Percentiles rank a stretch among this genome's conserved stretches.
phyloP scores from a whole-genome alignment of 1,139 yeast genomes.

The Yamadazyma trypodendri region DNA sequence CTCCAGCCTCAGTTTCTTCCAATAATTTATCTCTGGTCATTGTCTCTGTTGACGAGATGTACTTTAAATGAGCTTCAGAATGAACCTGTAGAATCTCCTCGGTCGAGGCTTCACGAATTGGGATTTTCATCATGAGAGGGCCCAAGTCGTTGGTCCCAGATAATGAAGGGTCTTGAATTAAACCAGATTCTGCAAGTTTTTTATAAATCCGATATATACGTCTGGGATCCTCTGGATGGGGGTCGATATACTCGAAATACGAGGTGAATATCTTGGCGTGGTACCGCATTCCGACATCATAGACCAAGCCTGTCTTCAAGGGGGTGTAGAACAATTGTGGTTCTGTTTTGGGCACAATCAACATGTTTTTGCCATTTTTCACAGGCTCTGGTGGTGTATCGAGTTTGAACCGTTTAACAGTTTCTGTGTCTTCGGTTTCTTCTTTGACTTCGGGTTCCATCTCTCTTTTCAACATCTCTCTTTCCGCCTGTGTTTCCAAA shows the following conservation, averaged over 20 bases:
- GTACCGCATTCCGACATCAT: slow-evolving; percentile 95
- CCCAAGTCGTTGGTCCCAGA: slow-evolving; percentile 84
- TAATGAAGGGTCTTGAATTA: slow-evolving; percentile 76
- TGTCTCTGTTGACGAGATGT: slow-evolving; percentile 69
- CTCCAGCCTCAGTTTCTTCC: slow-evolving; percentile 87
- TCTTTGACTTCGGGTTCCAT: too few species aligned
- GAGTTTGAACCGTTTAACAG: not conserved
- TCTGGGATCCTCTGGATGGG: slow-evolving; percentile 99
- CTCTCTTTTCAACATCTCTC: too few species aligned
- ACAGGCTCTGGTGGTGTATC: slow-evolving; percentile 1
- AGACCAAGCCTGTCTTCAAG: slow-evolving; percentile 87
- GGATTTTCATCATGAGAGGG: slow-evolving; percentile 84
- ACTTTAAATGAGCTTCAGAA: slow-evolving; percentile 73
- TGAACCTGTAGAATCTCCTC: slow-evolving; percentile 90
- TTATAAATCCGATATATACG: slow-evolving; percentile 92
- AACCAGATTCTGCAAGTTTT: slow-evolving; percentile 89
- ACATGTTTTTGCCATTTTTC: slow-evolving; percentile 4
- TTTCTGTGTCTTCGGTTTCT: too few species aligned
- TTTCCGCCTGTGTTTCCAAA: too few species aligned
- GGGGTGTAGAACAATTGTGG: slow-evolving; percentile 67
- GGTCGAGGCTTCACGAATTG: slow-evolving; percentile 82
- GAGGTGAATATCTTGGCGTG: slow-evolving; percentile 94
- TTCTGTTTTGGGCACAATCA: slow-evolving; percentile 48
- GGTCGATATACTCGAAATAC: slow-evolving; percentile 91
- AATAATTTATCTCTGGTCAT: slow-evolving; percentile 79